Conservation (phyloP, 345 rosid genomes). For the Carallia pectinifolia region DNA sequence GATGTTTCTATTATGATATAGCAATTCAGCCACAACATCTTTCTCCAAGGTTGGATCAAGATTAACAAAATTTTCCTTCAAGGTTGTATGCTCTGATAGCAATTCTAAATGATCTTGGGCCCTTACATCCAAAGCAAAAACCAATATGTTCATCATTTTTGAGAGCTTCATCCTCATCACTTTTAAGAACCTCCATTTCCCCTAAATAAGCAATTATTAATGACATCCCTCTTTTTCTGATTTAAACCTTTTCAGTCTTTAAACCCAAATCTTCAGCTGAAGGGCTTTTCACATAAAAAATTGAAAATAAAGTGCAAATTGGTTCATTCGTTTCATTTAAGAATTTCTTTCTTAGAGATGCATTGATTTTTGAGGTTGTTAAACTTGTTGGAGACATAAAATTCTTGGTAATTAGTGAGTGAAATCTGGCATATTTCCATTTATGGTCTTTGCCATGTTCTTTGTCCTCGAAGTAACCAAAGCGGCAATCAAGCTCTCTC, state of each 20-base stretch:
- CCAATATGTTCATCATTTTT: constrained; percentile 19
- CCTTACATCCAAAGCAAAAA: constrained; percentile 1
- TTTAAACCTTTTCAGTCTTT: constrained; percentile 23
- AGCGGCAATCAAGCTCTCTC: constrained; percentile 37
- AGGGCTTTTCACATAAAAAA: constrained; percentile 34
- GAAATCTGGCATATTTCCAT: constrained; percentile 33
- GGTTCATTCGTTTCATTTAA: constrained; percentile 61
- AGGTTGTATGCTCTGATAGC: constrained; percentile 4
- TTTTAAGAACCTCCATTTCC: constrained; percentile 11
- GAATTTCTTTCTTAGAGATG: constrained; percentile 73
- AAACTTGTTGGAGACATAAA: constrained; percentile 91
- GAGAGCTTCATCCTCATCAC: constrained; percentile 17
- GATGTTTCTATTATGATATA: constrained; percentile 20
- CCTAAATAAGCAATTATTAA: constrained; percentile 32
- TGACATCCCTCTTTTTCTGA: constrained; percentile 34
- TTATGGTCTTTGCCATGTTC: constrained; percentile 53
- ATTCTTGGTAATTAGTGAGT: constrained; percentile 50
- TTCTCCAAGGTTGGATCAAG: constrained; percentile 32
- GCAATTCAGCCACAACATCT: constrained; percentile 26
- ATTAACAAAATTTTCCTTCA: constrained; percentile 37
- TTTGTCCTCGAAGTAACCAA: constrained; percentile 46
- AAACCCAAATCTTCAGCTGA: constrained; percentile 31
- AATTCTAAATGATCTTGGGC: not conserved
- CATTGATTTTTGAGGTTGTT: constrained; percentile 66
- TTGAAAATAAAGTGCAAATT: constrained; percentile 41